Evolutionary conservation across 495 filamentous ascomycete species (phyloP).

Genomic region (Clohesyomyces aquaticus): DNA sequence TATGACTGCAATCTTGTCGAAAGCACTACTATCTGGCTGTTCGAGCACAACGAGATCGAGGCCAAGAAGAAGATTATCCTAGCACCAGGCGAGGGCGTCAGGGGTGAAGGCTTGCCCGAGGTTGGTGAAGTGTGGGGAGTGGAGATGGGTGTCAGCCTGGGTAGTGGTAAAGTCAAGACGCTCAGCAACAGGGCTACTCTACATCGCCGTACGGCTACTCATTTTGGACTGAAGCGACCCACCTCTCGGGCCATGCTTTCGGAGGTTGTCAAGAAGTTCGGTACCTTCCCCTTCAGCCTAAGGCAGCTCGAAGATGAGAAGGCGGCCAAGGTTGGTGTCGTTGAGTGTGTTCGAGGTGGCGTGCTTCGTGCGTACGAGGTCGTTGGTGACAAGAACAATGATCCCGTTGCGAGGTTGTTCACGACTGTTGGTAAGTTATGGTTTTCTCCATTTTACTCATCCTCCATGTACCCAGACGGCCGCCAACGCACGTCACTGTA

Average conservation of each 20-base stretch:
- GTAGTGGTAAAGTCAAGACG: slow-evolving; percentile 91
- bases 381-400: slow-evolving; percentile 84
- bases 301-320: slow-evolving; percentile 96
- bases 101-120: slow-evolving; percentile 88
- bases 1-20: slow-evolving; percentile 95
- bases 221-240: slow-evolving; percentile 86
- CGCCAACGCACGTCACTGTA: no score
- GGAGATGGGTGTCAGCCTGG: slow-evolving; percentile 88
- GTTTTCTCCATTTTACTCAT: no score
- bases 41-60: slow-evolving; percentile 96
- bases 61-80: slow-evolving; percentile 98
- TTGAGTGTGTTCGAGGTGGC: slow-evolving; percentile 89
- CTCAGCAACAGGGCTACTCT: slow-evolving; percentile 85
- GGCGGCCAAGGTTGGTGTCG: slow-evolving; percentile 91
- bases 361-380: slow-evolving; percentile 95
- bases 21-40: slow-evolving; percentile 95
- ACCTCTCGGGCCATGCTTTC: slow-evolving; percentile 88
- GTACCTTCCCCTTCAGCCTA: slow-evolving; percentile 95
- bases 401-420: slow-evolving; percentile 80
- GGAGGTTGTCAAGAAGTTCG: slow-evolving; percentile 94
- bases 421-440: slow-evolving; percentile 77
- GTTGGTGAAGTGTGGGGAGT: slow-evolving; percentile 97
- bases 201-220: slow-evolving; percentile 88
- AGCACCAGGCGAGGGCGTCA: slow-evolving; percentile 79
- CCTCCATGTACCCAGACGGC: no score